A percentile compares a stretch with the other conserved stretches of the same genome.
These are phyloP conservation scores for Aureobasidium sp. DNA, from an alignment of 2,329 filamentous ascomycete species.

Conservation along the genomic window DNA sequence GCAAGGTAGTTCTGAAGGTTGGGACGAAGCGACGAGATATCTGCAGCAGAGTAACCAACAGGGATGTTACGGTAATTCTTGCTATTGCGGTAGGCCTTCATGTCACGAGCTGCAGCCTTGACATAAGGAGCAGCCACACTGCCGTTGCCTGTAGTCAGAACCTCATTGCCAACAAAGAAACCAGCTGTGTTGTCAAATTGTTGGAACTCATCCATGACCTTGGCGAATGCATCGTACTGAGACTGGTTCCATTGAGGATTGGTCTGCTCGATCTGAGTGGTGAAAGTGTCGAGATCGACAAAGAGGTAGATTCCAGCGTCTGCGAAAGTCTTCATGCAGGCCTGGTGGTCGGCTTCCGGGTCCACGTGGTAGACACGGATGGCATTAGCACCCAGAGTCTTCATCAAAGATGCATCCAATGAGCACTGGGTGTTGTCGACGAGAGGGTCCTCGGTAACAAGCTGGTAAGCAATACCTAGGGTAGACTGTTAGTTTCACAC, in stretches of 20 bases:
- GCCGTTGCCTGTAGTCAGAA: conserved; percentile 52
- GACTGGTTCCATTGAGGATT: conserved; percentile 63
- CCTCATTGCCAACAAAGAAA: conserved; percentile 84
- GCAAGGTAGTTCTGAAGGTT: conserved; percentile 68
- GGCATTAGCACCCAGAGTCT: conserved; percentile 69
- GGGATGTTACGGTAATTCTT: conserved; percentile 75
- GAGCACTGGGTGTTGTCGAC: conserved; percentile 66
- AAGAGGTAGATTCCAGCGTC: conserved; percentile 77
- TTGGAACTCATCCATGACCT: conserved; percentile 70
- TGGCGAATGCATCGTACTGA: conserved; percentile 59
- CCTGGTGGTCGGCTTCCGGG: conserved; percentile 58
- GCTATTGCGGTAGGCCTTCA: conserved; percentile 70
- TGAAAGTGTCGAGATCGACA: conserved; percentile 72
- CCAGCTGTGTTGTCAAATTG: conserved; percentile 72
- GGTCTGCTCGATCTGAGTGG: conserved; percentile 56
- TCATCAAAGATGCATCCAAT: conserved; percentile 69
- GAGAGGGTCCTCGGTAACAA: conserved; percentile 64
- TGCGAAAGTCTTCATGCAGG: conserved; percentile 73
- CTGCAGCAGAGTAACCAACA: conserved; percentile 79
- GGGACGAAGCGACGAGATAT: conserved; percentile 64
- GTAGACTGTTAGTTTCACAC: conserved; percentile 34
- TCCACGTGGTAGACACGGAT: conserved; percentile 84
- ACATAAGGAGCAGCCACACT: conserved; percentile 69
- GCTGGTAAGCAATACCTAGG: conserved; percentile 32
- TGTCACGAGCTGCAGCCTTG: conserved; percentile 70